These are phyloP conservation scores for Cystobasidium ongulense DNA, from an alignment of 768 basidiomycete genomes.

Conservation along the genomic window DNA sequence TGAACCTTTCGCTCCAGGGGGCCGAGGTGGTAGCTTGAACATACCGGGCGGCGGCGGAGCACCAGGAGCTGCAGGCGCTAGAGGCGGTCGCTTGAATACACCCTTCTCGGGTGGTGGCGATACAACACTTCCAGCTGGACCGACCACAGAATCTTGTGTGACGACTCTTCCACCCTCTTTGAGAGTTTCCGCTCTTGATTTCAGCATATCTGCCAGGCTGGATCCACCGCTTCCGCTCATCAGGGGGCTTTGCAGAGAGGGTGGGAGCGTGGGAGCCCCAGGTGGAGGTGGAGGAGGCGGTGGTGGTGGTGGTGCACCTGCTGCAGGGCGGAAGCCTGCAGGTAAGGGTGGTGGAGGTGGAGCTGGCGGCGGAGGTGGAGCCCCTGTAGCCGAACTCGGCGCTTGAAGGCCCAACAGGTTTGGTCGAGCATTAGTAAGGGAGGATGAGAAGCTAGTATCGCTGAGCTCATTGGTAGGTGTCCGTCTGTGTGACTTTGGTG, in stretches of 20 bases:
- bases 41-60: conserved; percentile 33
- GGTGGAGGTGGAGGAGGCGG: conserved; percentile 17
- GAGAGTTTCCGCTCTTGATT: not conserved
- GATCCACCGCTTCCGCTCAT: conserved; percentile 19
- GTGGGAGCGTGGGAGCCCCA: not conserved
- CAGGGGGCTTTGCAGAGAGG: not conserved
- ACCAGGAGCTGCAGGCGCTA: conserved; percentile 34
- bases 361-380: conserved; percentile 30
- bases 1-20: conserved; percentile 7
- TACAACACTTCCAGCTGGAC: conserved; percentile 43
- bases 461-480: conserved; percentile 1
- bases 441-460: not conserved
- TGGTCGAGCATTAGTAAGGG: not conserved
- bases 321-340: conserved; percentile 18
- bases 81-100: conserved; percentile 33
- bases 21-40: conserved; percentile 18
- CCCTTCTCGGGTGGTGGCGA: conserved; percentile 44
- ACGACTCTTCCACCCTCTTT: not conserved
- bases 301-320: conserved; percentile 34
- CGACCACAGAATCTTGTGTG: not conserved
- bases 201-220: not conserved
- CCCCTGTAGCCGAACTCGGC: not conserved
- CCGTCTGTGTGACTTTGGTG: conserved; percentile 22
- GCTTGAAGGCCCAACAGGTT: not conserved
- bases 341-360: conserved; percentile 36